Percentiles rank a stretch among this genome's conserved stretches.
Conservation (phyloP, 2,329 filamentous ascomycete genomes). For the Calonectria leucothoes region DNA sequence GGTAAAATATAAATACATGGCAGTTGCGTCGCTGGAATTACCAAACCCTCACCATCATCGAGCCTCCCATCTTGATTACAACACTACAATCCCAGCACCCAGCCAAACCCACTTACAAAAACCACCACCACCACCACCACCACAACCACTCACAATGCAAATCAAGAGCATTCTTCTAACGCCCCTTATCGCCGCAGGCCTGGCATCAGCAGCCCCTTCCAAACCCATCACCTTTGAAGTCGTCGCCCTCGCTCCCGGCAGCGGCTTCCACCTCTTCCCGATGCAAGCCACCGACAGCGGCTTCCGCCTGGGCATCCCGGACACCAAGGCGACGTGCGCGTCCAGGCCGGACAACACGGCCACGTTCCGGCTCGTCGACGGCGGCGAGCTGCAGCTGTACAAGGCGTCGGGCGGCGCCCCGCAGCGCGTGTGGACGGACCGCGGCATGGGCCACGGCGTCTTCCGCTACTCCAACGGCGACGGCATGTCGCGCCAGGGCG, state of each 20-base stretch:
- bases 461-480: constrained; percentile 63
- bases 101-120: neutral
- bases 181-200: constrained; percentile 40
- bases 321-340: constrained; percentile 63
- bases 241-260: constrained; percentile 62
- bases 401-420: constrained; percentile 47
- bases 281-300: constrained; percentile 58
- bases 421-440: constrained; percentile 66
- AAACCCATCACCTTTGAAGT: constrained; percentile 57
- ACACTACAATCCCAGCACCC: neutral
- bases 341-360: constrained; percentile 53
- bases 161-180: constrained; percentile 39
- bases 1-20: neutral
- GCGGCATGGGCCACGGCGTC: constrained; percentile 68
- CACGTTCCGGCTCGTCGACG: constrained; percentile 60
- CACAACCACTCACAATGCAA: constrained; percentile 42
- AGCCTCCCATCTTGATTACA: neutral
- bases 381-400: constrained; percentile 61
- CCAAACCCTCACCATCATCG: neutral
- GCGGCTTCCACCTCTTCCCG: constrained; percentile 57
- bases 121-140: constrained; percentile 3
- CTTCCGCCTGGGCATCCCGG: constrained; percentile 54
- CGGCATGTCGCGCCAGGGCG: constrained; percentile 50
- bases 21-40: neutral
- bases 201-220: constrained; percentile 41